Evolutionary conservation across 1,284 basidiomycete genomes (phyloP).

Genomic region (Agaricales sp.): DNA sequence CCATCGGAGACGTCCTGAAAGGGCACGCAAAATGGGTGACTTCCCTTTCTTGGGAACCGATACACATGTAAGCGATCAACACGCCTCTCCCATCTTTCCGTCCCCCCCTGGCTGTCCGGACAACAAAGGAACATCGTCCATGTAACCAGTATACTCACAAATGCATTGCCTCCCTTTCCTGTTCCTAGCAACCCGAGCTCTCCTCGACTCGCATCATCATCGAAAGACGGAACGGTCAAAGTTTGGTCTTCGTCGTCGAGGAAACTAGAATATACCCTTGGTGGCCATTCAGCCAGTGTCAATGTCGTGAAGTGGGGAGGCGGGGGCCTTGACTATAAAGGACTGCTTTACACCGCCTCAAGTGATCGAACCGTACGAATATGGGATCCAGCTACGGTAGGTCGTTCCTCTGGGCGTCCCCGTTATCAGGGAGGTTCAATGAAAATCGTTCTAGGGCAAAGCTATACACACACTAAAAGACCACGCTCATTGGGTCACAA

Average conservation of each 20-base stretch:
- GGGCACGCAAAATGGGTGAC: slow-evolving; percentile 98
- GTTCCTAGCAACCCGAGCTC: slow-evolving; percentile 48
- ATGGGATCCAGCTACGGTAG: slow-evolving; percentile 79
- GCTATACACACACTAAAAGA: slow-evolving; percentile 76
- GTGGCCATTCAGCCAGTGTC: slow-evolving; percentile 90
- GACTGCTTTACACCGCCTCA: slow-evolving; percentile 88
- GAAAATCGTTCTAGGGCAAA: slow-evolving; percentile 36
- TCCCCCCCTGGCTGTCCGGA: too few species aligned
- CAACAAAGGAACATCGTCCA: too few species aligned
- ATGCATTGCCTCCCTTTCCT: slow-evolving; percentile 5
- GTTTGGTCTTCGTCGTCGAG: slow-evolving; percentile 82
- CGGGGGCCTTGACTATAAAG: slow-evolving; percentile 51
- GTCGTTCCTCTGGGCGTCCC: slow-evolving; percentile 13
- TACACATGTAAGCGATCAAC: too few species aligned
- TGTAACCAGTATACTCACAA: too few species aligned
- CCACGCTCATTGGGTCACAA: slow-evolving; percentile 99
- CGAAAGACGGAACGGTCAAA: slow-evolving; percentile 92
- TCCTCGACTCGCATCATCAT: slow-evolving; percentile 89
- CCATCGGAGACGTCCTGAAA: slow-evolving; percentile 75
- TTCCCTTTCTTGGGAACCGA: slow-evolving; percentile 93
- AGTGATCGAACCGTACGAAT: slow-evolving; percentile 91
- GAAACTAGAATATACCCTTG: slow-evolving; percentile 76
- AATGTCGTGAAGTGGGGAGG: slow-evolving; percentile 97
- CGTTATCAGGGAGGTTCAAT: neutral
- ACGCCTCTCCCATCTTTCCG: too few species aligned